phyloP scores from a whole-genome alignment of 441 rosid genomes.

The Adansonia gregorii region DNA sequence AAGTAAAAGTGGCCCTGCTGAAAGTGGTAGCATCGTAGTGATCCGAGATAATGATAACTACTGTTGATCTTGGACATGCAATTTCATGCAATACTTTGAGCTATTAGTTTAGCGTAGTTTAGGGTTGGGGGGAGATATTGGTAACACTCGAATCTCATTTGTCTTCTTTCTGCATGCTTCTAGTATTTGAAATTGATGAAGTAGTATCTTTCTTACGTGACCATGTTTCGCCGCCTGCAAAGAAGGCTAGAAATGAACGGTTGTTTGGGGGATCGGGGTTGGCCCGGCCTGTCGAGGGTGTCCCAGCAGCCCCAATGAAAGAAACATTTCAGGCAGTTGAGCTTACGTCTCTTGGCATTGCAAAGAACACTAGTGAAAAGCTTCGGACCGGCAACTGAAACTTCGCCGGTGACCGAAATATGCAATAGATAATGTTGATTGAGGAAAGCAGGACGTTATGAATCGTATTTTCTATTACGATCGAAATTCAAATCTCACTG shows the following conservation, averaged over 20 bases:
- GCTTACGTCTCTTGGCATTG: constrained; percentile 79
- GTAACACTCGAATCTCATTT: constrained; percentile 46
- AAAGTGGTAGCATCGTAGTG: constrained; percentile 63
- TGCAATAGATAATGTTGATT: not conserved
- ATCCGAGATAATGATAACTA: constrained; percentile 57
- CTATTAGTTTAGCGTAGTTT: constrained; percentile 62
- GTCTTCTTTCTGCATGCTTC: constrained; percentile 49
- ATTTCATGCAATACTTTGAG: constrained; percentile 68
- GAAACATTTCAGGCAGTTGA: constrained; percentile 65
- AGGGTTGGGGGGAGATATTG: constrained; percentile 55
- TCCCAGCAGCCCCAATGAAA: constrained; percentile 37
- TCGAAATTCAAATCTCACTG: not conserved
- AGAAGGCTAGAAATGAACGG: constrained; percentile 67
- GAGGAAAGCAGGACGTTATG: not conserved
- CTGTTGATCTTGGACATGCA: constrained; percentile 63
- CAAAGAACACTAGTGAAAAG: constrained; percentile 76
- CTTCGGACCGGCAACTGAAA: constrained; percentile 54
- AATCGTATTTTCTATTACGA: not conserved
- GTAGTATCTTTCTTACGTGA: constrained; percentile 46
- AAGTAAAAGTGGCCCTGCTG: constrained; percentile 46
- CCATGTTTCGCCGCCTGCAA: constrained; percentile 74
- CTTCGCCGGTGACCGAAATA: constrained; percentile 57
- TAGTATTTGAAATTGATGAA: constrained; percentile 43
- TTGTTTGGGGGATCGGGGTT: constrained; percentile 27
- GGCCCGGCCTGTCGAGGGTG: constrained; percentile 28